Conservation (phyloP, 2,329 filamentous ascomycete species). For the Epichloe baconii region DNA sequence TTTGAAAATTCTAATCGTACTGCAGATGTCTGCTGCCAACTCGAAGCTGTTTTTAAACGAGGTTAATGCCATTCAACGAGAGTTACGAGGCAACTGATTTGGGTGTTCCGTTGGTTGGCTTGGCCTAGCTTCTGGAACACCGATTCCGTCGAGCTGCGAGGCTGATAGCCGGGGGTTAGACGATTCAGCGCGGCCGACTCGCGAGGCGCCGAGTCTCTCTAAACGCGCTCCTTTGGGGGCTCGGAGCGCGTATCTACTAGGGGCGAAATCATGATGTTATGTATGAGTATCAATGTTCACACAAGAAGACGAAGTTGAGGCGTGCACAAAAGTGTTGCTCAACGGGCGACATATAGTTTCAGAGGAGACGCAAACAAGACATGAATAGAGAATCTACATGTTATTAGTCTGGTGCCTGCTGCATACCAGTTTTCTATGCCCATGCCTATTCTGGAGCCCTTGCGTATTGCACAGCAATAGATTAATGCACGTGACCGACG, state of each 20-base stretch:
- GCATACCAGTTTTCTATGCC: too few species aligned
- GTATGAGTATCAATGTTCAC: background rate
- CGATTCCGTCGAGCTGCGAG: background rate
- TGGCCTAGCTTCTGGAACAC: background rate
- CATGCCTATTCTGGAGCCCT: too few species aligned
- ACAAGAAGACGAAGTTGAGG: background rate
- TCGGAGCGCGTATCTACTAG: background rate
- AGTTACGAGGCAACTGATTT: slow-evolving; percentile 29
- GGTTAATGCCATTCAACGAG: slow-evolving; percentile 35
- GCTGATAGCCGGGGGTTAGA: too few species aligned
- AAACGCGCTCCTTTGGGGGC: too few species aligned
- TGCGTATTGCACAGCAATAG: too few species aligned
- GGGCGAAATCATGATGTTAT: background rate
- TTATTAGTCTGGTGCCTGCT: too few species aligned
- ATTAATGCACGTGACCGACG: too few species aligned
- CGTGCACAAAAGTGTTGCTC: background rate
- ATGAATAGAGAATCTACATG: too few species aligned
- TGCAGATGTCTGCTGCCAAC: slow-evolving; percentile 39
- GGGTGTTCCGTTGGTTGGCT: background rate
- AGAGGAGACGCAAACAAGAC: too few species aligned
- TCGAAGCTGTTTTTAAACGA: slow-evolving; percentile 39
- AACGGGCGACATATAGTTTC: background rate
- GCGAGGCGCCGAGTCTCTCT: too few species aligned
- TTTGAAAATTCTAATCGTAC: slow-evolving; percentile 1
- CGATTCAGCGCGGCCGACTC: too few species aligned